A percentile compares a stretch with the other conserved stretches of the same genome.
Evolutionary conservation across 2,329 filamentous ascomycete genomes (phyloP).

Genomic region (Thelonectria olida): DNA sequence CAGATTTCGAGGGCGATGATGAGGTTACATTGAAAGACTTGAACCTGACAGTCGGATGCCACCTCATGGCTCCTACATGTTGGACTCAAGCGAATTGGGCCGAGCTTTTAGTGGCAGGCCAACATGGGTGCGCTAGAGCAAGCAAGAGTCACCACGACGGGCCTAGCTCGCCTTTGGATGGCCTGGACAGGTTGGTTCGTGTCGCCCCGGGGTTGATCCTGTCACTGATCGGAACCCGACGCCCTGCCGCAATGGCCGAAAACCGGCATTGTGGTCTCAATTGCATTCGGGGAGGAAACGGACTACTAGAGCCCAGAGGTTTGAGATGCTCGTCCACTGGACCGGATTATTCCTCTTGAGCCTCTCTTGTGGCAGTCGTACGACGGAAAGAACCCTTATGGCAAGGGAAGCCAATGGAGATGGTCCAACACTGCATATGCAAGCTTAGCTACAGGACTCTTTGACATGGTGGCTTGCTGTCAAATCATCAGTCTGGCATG

Average conservation of each 20-base stretch:
- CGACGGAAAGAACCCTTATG: constrained; percentile 5
- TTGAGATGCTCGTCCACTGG: neutral
- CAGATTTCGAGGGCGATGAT: neutral
- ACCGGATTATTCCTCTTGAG: neutral
- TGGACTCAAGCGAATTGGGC: constrained; percentile 23
- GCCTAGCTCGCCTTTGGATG: constrained; percentile 27
- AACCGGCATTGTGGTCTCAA: constrained; percentile 6
- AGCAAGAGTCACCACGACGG: constrained; percentile 28
- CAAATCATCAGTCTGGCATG: neutral
- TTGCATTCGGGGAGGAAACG: neutral
- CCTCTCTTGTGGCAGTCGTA: constrained; percentile 1
- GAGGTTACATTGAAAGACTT: neutral
- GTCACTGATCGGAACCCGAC: constrained; percentile 6
- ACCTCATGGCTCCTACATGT: constrained; percentile 16
- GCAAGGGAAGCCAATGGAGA: neutral
- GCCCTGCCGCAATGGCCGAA: constrained; percentile 1
- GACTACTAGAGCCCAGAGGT: neutral
- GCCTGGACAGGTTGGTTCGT: constrained; percentile 18
- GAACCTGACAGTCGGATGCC: constrained; percentile 14
- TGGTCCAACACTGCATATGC: neutral
- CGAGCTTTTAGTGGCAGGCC: constrained; percentile 8
- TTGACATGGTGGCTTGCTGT: constrained; percentile 21
- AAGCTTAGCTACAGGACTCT: constrained; percentile 6
- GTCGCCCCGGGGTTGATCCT: constrained; percentile 6
- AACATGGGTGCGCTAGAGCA: constrained; percentile 31